Conservation (phyloP, 1,284 basidiomycete species). For the Pyrrhoderma lamaoense region DNA sequence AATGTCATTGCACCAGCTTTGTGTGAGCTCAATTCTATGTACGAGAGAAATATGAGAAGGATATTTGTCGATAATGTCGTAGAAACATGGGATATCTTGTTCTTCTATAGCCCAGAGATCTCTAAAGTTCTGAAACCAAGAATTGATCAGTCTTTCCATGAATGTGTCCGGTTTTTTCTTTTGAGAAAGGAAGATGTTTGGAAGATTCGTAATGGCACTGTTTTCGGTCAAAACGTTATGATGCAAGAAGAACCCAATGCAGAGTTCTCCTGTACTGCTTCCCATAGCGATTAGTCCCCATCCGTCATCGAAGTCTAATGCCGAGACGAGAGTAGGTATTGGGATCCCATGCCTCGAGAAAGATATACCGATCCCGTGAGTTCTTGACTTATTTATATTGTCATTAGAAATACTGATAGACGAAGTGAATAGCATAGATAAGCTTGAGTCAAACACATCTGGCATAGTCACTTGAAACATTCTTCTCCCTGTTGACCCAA, state of each 20-base stretch:
- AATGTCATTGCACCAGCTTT: neutral
- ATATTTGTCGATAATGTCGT: neutral
- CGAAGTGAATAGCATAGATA: no score
- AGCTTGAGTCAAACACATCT: no score
- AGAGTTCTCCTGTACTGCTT: neutral
- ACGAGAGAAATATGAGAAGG: no score
- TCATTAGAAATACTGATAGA: no score
- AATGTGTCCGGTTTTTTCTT: no score
- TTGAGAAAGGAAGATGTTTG: no score
- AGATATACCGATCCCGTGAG: no score
- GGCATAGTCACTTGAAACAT: no score
- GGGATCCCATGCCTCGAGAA: neutral
- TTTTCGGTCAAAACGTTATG: neutral
- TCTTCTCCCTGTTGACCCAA: no score
- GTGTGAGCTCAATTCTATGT: neutral
- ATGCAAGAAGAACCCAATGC: neutral
- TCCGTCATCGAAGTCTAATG: slow-evolving; percentile 10
- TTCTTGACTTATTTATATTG: no score
- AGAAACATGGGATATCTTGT: neutral
- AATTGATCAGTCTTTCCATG: neutral
- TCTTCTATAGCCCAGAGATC: no score
- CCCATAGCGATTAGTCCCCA: neutral
- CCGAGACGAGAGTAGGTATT: neutral
- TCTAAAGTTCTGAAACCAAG: neutral
- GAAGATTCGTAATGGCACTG: neutral